These are phyloP conservation scores for Aspergillus calidoustus DNA, from an alignment of 2,329 filamentous ascomycete genomes.

Conservation along the genomic window DNA sequence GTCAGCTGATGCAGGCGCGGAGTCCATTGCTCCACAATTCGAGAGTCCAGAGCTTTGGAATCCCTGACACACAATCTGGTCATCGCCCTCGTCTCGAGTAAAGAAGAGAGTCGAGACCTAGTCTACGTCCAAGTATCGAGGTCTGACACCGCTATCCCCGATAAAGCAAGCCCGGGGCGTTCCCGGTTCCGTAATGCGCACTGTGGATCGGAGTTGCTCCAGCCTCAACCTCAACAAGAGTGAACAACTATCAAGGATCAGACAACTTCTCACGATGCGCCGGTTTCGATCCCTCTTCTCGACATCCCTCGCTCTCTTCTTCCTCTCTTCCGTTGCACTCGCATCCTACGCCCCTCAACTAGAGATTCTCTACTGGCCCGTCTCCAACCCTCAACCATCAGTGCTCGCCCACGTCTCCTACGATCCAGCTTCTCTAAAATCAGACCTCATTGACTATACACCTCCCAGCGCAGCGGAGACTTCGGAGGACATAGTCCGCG, in stretches of 20 bases:
- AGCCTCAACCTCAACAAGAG: background rate
- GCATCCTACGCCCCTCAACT: conserved; percentile 28
- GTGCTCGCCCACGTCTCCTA: conserved; percentile 48
- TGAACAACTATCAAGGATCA: background rate
- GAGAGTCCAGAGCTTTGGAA: background rate
- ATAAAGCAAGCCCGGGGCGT: conserved; percentile 1
- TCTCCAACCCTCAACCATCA: conserved; percentile 38
- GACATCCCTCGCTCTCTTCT: conserved; percentile 18
- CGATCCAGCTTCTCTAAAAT: conserved; percentile 41
- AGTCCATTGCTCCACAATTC: background rate
- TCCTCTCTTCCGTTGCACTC: conserved; percentile 29
- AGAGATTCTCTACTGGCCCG: conserved; percentile 46
- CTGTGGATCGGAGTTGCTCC: background rate
- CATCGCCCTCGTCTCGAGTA: background rate
- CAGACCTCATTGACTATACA: conserved; percentile 45
- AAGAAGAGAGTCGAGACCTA: background rate
- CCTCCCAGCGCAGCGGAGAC: conserved; percentile 32
- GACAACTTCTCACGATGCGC: conserved; percentile 20
- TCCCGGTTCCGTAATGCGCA: background rate
- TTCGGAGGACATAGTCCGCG: conserved; percentile 56
- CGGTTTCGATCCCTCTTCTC: conserved; percentile 14
- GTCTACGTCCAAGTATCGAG: too few relatives aligned
- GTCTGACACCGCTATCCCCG: background rate
- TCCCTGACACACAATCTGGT: background rate
- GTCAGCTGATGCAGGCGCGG: background rate